phyloP scores from a whole-genome alignment of 1,284 basidiomycete species.

The Earliella scabrosa region DNA sequence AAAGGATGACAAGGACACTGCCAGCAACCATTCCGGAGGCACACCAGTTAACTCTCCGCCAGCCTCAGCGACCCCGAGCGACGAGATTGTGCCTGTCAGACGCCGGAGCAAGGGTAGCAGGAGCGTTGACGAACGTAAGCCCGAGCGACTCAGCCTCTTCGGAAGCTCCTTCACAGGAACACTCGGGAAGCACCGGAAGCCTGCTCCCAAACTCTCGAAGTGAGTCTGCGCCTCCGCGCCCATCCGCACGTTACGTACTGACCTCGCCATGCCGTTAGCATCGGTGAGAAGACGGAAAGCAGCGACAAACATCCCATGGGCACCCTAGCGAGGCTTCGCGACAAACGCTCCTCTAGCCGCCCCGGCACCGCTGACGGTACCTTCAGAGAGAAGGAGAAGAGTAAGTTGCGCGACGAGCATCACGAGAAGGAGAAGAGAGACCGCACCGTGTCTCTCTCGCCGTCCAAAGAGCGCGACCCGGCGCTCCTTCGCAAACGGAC shows the following conservation, averaged over 20 bases:
- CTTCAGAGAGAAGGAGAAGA: constrained; percentile 20
- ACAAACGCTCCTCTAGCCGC: constrained; percentile 41
- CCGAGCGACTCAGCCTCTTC: constrained; percentile 79
- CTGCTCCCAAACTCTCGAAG: constrained; percentile 72
- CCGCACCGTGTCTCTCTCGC: constrained; percentile 17
- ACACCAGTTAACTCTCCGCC: constrained; percentile 21
- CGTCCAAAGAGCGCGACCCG: constrained; percentile 32
- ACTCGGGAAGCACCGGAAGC: constrained; percentile 75
- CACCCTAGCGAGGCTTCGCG: constrained; percentile 50
- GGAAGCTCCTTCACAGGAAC: constrained; percentile 60
- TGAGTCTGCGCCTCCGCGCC: constrained; percentile 36
- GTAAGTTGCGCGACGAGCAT: constrained; percentile 9
- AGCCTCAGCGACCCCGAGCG: constrained; percentile 29
- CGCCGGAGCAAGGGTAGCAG: constrained; percentile 54
- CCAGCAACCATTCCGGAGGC: constrained; percentile 36
- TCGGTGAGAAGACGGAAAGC: constrained; percentile 31
- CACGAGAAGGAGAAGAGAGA: constrained; percentile 20
- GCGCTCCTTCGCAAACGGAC: constrained; percentile 55
- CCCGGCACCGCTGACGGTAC: constrained; percentile 43
- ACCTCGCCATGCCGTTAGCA: constrained; percentile 13
- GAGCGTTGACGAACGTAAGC: constrained; percentile 55
- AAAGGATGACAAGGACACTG: constrained; percentile 38
- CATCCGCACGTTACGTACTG: constrained; percentile 4
- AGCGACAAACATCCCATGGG: constrained; percentile 38
- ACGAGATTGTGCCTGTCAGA: constrained; percentile 32